Evolutionary conservation across 805 yeast genomes (phyloP), one percentile per base, ranked within the genome.

Genomic region (Phaffomyces antillensis): DNA sequence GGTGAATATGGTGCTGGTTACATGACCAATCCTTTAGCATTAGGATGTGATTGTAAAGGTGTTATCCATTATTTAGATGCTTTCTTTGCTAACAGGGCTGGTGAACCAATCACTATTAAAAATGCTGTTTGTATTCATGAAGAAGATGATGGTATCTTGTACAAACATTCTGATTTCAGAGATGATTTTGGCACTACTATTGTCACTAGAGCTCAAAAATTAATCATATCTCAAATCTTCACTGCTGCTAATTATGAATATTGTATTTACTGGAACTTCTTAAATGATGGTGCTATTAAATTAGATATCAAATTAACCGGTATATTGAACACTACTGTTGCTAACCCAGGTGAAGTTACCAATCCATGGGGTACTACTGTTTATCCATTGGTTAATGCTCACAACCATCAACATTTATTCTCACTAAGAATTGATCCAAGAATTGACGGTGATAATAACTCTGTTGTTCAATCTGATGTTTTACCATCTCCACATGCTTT

Each of bases 1-100:
- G 93, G 93, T 63, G 93, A 85, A 64, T 84, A 84, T 62, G 93
- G 93, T 68, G 91, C 89, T 50, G 93, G 93, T 59, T 78, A 79
- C 70, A 79, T 85, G 81, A 81, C 93, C 43, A 85, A 85, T 66
- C 86, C 90, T 31, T 72, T 85, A 52, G 68, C 83, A 18, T 73
- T 84, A 44, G 91, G 91, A 36, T 85, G 93, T 63, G 93, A 85
- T 64, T 85, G 93, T 70, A 84, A 85, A 64, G 93, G 93, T 61
- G 87, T 79, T 38, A 85, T 85, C 56, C 90, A 86, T 63, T 85
- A 85, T 67, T 61, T 85, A 65, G 90, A 85, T 65, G 90, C 86
- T n/a, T 81, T 78, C 63, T 81, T 83, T 60, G 72, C 81, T 31
- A 79, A 78, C 64, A 75, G 79, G 63, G 63, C 69, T 10, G 93